Base-by-base conservation (phyloP, 441 rosid genomes). In the Euphorbia celastroides region DNA sequence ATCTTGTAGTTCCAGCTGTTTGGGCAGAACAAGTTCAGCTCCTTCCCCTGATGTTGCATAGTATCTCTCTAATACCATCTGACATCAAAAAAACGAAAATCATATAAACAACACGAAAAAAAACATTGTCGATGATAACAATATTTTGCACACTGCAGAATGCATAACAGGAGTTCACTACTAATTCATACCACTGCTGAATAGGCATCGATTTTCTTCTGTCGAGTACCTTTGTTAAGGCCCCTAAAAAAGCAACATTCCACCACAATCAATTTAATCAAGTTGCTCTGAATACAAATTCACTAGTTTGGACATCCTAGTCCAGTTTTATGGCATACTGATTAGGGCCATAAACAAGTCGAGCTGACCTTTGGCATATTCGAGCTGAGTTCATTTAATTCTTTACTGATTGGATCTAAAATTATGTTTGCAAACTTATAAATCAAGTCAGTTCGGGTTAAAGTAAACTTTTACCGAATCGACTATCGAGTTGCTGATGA, bases 51-150 rank as follows among this genome's bases (percentile, higher is more conserved):
- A 84, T 56, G 74, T 57, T 52, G 83, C 79, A 72, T 86, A 93
- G 44, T 87, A 90, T 77, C 95, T 85, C 77, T 90, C 92, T 34
- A 93, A 72, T 64, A 88, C 75, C 82, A 88, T 81, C 96, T 89
- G 81, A 78, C 84, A 66, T 25, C 20, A 72, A 14, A 31, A 56
- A 38, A 67, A 42, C 10, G 5, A 23, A 44, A 44, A 17, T 44
- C 50, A 0, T 57, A 27, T 32, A 14, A 59, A 41, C 5, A 17
- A 66, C 51, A 51, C 13, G 2, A 44, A 16, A 50, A n/a, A 34
- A 30, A 27, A 5, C 38, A n/a, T 23, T 23, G 38, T 5, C 1
- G 27, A 59, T n/a, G 56, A 44, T 13, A 14, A 50, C 27, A 41
- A 31, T 57, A 42, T 17, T 20, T 44, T 44, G 50, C 46, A 57